Evolutionary conservation across 441 rosid species (phyloP), one percentile per base, ranked within the genome.

Genomic region (Pelargonium fulgidum): DNA sequence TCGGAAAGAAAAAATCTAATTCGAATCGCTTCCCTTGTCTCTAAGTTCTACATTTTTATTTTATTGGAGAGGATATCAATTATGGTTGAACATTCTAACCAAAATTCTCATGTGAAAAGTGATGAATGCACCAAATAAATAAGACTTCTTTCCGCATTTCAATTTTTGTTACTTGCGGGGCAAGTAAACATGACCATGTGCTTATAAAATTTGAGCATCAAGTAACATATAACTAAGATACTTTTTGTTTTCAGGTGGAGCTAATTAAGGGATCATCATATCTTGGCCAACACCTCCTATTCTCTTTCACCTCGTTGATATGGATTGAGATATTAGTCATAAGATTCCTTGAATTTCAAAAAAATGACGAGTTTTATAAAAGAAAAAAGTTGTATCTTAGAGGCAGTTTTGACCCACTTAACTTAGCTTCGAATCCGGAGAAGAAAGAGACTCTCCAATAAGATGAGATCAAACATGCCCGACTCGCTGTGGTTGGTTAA

Each of bases 391-490:
- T 90, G 24, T 93, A 93, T 71, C 96, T 96, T 0, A 91, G 92
- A 64, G 98, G 97, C 62, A 84, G 69, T 76, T 90, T 93, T 10
- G 98, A 90, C 74, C 98, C 97, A 1, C 76, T 90, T 0, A 96
- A 97, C 0, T 70, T 93, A 71, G 96, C 98, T 0, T 52, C 86
- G 2, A 97, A 93, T 79, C 97, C 97, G 0, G 97, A 90, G 77
- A 93, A 89, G 89, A 87, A 78, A 66, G 90, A 83, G 1, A 85
- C 75, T 64, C 96, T 93, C 76, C 97, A 90, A 76, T 66, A 90
- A 83, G 98, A 92, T 5, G 97, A 93, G 87, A 93, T 90, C 77
- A 93, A 93, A 85, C 98, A 93, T 65, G 98, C 97, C 59, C 92
- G 97, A 13, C 86, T 90, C 17, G 98, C 98, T 74, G 87, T 93